A percentile compares a stretch with the other conserved stretches of the same genome.
phyloP scores from a whole-genome alignment of 495 filamentous ascomycete species.

The Cladorrhinum samala region DNA sequence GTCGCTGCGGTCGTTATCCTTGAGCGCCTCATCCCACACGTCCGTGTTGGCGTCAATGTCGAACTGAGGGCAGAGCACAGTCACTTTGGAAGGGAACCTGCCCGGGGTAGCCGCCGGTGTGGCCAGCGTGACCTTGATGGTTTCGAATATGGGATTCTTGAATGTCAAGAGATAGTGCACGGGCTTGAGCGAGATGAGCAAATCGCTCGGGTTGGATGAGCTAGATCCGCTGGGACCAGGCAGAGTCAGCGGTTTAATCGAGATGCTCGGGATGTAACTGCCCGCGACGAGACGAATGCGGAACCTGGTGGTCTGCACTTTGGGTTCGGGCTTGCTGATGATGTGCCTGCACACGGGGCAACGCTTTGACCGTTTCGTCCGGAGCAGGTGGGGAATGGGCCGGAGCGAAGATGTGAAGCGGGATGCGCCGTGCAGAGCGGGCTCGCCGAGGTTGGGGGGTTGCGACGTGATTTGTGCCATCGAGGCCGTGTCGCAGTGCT shows the following conservation, averaged over 20 bases:
- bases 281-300: constrained; percentile 82
- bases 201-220: constrained; percentile 9
- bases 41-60: constrained; percentile 92
- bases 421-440: constrained; percentile 41
- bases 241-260: constrained; percentile 57
- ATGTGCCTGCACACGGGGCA: constrained; percentile 91
- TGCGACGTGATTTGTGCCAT: constrained; percentile 32
- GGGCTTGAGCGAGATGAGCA: constrained; percentile 60
- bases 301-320: constrained; percentile 78
- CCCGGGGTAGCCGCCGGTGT: constrained; percentile 79
- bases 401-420: constrained; percentile 63
- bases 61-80: constrained; percentile 90
- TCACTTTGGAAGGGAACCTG: constrained; percentile 68
- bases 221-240: constrained; percentile 15
- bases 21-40: constrained; percentile 88
- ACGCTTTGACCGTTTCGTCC: constrained; percentile 88
- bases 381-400: constrained; percentile 71
- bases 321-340: constrained; percentile 88
- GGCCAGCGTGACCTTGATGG: constrained; percentile 77
- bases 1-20: constrained; percentile 28
- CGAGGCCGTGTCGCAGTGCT: constrained; percentile 37
- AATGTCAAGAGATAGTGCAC: constrained; percentile 82
- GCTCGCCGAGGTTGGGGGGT: constrained; percentile 34
- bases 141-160: constrained; percentile 90
- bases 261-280: constrained; percentile 79